Percentiles rank a stretch among this genome's conserved stretches.
These are phyloP conservation scores for Fusarium transvaalense DNA, from an alignment of 2,329 filamentous ascomycete genomes.

Conservation along the genomic window DNA sequence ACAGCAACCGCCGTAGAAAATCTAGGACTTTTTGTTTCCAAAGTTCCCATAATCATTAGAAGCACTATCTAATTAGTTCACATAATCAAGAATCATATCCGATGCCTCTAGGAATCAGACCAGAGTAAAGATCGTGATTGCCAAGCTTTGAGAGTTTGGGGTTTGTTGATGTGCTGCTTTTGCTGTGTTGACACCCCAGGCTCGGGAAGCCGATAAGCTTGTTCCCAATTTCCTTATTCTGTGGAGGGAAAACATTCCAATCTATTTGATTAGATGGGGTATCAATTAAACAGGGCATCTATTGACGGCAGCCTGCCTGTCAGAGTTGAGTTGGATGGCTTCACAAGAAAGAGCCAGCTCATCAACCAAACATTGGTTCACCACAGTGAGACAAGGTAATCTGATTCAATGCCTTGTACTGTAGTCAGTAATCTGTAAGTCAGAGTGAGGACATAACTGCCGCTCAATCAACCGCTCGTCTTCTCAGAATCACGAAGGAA, in stretches of 20 bases:
- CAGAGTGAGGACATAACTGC: slow-evolving; percentile 14
- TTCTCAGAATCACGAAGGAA: neutral
- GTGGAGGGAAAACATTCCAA: slow-evolving; percentile 16
- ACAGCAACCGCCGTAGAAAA: slow-evolving; percentile 1
- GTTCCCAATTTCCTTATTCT: slow-evolving; percentile 30
- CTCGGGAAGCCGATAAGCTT: slow-evolving; percentile 42
- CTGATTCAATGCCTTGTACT: slow-evolving; percentile 10
- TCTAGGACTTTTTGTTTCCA: slow-evolving; percentile 22
- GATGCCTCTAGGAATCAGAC: neutral
- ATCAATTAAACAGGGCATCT: slow-evolving; percentile 18
- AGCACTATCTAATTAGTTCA: neutral
- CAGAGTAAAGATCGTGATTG: slow-evolving; percentile 21
- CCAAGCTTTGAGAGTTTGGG: slow-evolving; percentile 26
- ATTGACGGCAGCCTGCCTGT: slow-evolving; percentile 31
- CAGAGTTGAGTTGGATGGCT: slow-evolving; percentile 18
- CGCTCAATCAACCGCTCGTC: slow-evolving; percentile 14
- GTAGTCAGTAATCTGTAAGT: neutral
- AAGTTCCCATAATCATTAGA: no score
- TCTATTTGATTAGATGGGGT: slow-evolving; percentile 7
- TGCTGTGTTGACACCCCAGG: neutral
- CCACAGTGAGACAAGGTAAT: slow-evolving; percentile 20
- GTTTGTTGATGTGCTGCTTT: slow-evolving; percentile 3
- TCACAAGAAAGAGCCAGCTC: slow-evolving; percentile 23
- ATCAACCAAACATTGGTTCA: slow-evolving; percentile 14
- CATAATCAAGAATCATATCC: neutral